Evolutionary conservation across 2,329 filamentous ascomycete genomes (phyloP).

Genomic region (Orbilia javanica): DNA sequence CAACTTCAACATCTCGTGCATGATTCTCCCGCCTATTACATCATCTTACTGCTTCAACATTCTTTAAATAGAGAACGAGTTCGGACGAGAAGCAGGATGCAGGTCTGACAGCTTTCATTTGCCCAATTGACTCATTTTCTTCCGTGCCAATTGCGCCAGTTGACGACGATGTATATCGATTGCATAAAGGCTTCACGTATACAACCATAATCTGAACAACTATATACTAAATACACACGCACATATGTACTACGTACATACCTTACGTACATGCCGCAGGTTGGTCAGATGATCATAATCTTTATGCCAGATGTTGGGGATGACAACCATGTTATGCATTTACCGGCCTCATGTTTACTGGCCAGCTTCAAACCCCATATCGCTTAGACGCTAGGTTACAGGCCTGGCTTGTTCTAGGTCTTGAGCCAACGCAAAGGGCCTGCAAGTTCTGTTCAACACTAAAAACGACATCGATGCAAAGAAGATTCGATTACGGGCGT

Average conservation of each 20-base stretch:
- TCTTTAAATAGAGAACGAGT: conserved; percentile 49
- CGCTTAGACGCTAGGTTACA: conserved; percentile 31
- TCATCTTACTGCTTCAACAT: conserved; percentile 55
- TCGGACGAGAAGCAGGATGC: conserved; percentile 48
- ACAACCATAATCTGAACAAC: conserved; percentile 17
- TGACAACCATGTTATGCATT: conserved; percentile 49
- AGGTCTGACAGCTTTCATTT: conserved; percentile 53
- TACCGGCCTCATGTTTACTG: neutral
- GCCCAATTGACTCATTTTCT: conserved; percentile 53
- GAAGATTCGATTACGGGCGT: conserved; percentile 50
- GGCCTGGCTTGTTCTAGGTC: neutral
- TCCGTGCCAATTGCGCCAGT: conserved; percentile 4
- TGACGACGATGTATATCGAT: conserved; percentile 20
- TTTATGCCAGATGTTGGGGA: conserved; percentile 32
- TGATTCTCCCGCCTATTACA: conserved; percentile 34
- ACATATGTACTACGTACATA: conserved; percentile 31
- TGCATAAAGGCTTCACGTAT: conserved; percentile 17
- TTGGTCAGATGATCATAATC: conserved; percentile 55
- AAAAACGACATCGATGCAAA: conserved; percentile 39
- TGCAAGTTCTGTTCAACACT: conserved; percentile 11
- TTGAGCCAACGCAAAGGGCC: conserved; percentile 33
- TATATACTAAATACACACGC: conserved; percentile 28
- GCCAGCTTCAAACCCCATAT: conserved; percentile 16
- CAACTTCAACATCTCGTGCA: conserved; percentile 7
- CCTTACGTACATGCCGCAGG: conserved; percentile 32